Evolutionary conservation across 2,329 filamentous ascomycete genomes (phyloP), one percentile per base, ranked within the genome.

Genomic region (Paraconiothyrium brasiliense): DNA sequence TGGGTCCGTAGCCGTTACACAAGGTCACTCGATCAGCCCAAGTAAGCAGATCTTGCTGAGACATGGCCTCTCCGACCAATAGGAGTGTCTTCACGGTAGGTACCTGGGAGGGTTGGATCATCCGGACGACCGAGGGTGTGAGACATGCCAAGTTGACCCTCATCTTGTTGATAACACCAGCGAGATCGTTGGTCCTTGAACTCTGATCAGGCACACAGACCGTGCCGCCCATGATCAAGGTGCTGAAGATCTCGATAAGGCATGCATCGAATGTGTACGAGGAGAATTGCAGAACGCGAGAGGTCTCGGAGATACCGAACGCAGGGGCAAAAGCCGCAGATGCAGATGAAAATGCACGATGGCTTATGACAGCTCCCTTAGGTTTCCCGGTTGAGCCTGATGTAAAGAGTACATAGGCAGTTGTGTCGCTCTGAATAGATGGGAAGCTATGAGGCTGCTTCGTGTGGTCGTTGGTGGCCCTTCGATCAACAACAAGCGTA

Each of bases 311-410:
- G 54, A 88, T 85, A 1, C 81, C 78, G 63, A 70, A 71, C 5
- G 60, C 59, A 1, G 67, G 71, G 20, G 71, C 69, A 37, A 73
- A 75, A 2, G 63, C 66, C 3, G 67, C 63, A 5, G 72, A 74
- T 58, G 72, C 71, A 3, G 87, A 86, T 1, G 85, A 85, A 1
- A 90, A 80, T 0, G 86, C 84, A 0, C 79, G 79, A 67, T 92
- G 89, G 8, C 85, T 86, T 62, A 90, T 86, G 20, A 89, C 85
- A 13, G 89, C 85, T 1, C 87, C 88, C 60, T 87, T 87, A 0
- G 86, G 85, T 54, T 82, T 83, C 52, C 84, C 84, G 1, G 86
- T 85, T 0, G 85, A 86, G 0, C 86, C 85, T 2, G 85, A 85
- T 0, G 84, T 86, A 63, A 90, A 87, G 4, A 91, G 83, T 3